phyloP scores from a whole-genome alignment of 2,329 filamentous ascomycete species.

The Aspergillus novofumigatus region DNA sequence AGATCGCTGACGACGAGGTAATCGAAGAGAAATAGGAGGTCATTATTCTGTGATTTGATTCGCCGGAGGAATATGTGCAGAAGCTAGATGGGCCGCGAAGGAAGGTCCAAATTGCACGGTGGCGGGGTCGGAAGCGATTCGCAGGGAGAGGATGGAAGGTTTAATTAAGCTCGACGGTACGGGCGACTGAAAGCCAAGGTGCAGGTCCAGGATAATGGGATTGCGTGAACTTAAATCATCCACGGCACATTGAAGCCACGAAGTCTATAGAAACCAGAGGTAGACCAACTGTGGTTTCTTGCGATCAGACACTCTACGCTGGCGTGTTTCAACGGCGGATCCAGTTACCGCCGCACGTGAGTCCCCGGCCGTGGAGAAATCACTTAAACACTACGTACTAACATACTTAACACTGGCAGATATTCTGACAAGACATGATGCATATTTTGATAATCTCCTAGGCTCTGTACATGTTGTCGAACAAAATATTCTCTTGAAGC shows the following conservation, averaged over 20 bases:
- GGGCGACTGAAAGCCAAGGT: background rate
- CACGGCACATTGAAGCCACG: background rate
- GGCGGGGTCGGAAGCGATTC: constrained; percentile 20
- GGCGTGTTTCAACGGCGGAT: background rate
- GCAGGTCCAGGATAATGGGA: background rate
- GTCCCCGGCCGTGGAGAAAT: background rate
- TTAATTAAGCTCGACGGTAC: background rate
- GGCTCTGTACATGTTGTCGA: background rate
- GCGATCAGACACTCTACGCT: background rate
- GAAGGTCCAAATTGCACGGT: constrained; percentile 12
- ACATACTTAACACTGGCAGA: background rate
- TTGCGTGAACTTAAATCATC: background rate
- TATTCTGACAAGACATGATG: background rate
- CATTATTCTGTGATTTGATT: constrained; percentile 55
- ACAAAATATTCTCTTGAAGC: constrained; percentile 3
- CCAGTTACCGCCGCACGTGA: constrained; percentile 4
- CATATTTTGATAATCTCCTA: background rate
- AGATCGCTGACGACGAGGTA: constrained; percentile 40
- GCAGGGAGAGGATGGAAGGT: constrained; percentile 6
- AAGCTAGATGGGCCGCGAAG: background rate
- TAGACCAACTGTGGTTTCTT: background rate
- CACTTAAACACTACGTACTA: background rate
- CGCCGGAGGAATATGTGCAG: background rate
- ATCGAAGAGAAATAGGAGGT: constrained; percentile 77
- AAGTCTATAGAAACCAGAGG: background rate